A percentile compares a stretch with the other conserved stretches of the same genome.
These are phyloP conservation scores for Globisporangium cylindrosporum DNA, from an alignment of 352 stramenopile species.

Conservation along the genomic window DNA sequence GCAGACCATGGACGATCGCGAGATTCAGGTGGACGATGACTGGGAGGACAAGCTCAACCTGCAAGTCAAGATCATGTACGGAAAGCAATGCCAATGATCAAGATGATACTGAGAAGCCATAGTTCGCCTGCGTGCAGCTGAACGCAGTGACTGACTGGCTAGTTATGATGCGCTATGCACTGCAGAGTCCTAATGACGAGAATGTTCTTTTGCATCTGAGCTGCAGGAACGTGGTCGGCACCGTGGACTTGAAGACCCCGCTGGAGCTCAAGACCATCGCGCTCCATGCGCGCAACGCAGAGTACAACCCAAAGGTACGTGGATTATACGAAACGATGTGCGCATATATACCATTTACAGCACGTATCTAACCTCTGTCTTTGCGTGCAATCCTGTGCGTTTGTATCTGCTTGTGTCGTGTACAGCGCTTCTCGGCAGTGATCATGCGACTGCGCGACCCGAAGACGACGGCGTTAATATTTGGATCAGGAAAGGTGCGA, in stretches of 20 bases:
- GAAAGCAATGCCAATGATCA: neutral
- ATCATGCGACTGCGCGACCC: conserved; percentile 96
- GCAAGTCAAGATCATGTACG: conserved; percentile 82
- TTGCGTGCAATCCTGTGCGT: neutral
- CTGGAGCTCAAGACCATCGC: conserved; percentile 98
- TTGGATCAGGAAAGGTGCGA: conserved; percentile 92
- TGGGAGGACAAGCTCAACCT: conserved; percentile 79
- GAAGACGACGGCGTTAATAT: conserved; percentile 98
- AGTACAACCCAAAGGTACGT: conserved; percentile 98
- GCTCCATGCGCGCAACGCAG: conserved; percentile 96
- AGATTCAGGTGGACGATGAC: conserved; percentile 76
- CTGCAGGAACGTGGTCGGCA: conserved; percentile 92
- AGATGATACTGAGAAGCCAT: neutral
- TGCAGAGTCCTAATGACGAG: neutral
- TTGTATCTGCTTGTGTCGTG: neutral
- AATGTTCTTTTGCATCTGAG: neutral
- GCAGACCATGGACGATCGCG: conserved; percentile 38
- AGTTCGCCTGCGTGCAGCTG: neutral
- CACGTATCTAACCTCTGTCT: neutral
- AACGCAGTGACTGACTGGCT: neutral
- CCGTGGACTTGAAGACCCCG: conserved; percentile 93
- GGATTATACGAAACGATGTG: neutral
- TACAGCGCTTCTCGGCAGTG: conserved; percentile 93
- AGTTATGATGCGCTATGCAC: no score
- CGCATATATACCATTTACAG: neutral